These are phyloP conservation scores for Daldinia childiae DNA, from an alignment of 495 filamentous ascomycete species.

Conservation along the genomic window DNA sequence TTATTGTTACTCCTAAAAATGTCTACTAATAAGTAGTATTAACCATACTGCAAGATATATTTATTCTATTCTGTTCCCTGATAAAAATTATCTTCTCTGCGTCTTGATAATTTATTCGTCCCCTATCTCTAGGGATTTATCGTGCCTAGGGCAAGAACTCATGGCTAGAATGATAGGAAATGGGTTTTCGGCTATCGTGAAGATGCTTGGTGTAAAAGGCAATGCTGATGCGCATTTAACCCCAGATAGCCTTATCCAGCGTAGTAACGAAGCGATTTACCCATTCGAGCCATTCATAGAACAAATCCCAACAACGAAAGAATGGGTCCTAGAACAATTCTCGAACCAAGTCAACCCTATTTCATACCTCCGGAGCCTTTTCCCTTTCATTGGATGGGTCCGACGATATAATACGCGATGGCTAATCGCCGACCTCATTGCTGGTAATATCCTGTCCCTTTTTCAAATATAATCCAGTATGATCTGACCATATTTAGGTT, in stretches of 20 bases:
- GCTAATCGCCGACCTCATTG: slow-evolving; percentile 1
- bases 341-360: neutral
- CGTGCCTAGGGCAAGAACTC: neutral
- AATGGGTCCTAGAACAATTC: neutral
- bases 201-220: neutral
- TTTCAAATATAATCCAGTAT: neutral
- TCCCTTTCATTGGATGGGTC: slow-evolving; percentile 1
- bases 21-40: neutral
- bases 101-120: neutral
- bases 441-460: neutral
- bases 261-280: neutral
- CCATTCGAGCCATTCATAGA: slow-evolving; percentile 10
- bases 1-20: neutral
- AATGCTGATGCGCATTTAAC: neutral
- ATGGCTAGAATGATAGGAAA: neutral
- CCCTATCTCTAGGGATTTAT: neutral
- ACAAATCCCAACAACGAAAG: slow-evolving; percentile 6
- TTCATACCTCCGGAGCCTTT: slow-evolving; percentile 2
- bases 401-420: slow-evolving; percentile 9
- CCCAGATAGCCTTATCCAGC: slow-evolving; percentile 9
- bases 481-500: slow-evolving; percentile 1
- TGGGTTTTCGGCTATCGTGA: neutral
- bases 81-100: neutral
- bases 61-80: neutral
- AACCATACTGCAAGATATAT: neutral